Evolutionary conservation across 192 early-diverging fungal genomes (phyloP).

Genomic region (Spinellus fusiger): DNA sequence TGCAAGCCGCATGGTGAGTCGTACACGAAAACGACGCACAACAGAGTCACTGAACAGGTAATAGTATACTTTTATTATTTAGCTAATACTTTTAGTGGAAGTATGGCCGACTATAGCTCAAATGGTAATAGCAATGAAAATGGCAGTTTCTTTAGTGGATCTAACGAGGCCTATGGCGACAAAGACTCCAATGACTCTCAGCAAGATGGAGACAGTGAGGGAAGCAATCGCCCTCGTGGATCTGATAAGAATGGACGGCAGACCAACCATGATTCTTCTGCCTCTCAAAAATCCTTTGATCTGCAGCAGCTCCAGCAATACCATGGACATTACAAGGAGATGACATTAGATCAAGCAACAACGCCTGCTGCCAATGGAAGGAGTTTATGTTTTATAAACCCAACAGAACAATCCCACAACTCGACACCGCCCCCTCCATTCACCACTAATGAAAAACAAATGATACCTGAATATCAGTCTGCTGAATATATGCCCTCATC

Average conservation of each 20-base stretch:
- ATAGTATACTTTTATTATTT: neutral
- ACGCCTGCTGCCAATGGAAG: too few relatives aligned
- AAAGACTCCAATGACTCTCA: conserved; percentile 3
- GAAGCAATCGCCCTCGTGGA: neutral
- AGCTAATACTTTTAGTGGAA: conserved; percentile 7
- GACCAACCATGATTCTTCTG: neutral
- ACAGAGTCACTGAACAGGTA: conserved; percentile 14
- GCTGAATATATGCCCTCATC: too few relatives aligned
- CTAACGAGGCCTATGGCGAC: conserved; percentile 5
- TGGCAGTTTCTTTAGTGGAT: conserved; percentile 18
- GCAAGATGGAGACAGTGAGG: neutral
- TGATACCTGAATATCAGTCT: too few relatives aligned
- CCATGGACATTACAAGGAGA: neutral
- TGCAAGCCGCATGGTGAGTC: conserved; percentile 1
- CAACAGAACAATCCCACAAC: too few relatives aligned
- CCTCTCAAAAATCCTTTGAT: neutral
- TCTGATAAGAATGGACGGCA: neutral
- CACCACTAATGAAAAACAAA: too few relatives aligned
- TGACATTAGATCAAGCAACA: too few relatives aligned
- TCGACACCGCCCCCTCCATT: too few relatives aligned
- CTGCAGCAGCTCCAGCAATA: neutral
- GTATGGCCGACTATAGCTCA: conserved; percentile 26
- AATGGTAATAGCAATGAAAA: conserved; percentile 25
- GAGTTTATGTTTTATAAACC: too few relatives aligned
- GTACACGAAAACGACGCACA: conserved; percentile 10